These are phyloP conservation scores for Leccinum fuscescens DNA, from an alignment of 1,284 basidiomycete genomes.

Conservation along the genomic window DNA sequence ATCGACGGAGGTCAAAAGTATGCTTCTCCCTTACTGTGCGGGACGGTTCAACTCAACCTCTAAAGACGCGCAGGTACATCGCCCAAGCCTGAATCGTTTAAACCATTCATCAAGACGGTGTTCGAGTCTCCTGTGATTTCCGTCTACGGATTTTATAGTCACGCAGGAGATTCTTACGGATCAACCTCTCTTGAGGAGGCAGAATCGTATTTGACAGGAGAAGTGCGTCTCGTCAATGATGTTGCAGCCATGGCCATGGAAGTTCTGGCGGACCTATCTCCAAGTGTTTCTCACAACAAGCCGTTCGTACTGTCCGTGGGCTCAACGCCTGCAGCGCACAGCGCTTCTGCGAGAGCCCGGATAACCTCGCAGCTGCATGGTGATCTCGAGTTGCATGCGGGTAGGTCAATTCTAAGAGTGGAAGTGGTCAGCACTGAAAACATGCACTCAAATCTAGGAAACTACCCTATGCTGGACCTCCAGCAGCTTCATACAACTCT, in stretches of 20 bases:
- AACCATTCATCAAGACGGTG: constrained; percentile 51
- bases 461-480: constrained; percentile 82
- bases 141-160: constrained; percentile 83
- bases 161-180: constrained; percentile 75
- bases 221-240: constrained; percentile 69
- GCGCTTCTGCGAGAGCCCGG: constrained; percentile 55
- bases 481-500: constrained; percentile 79
- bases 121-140: constrained; percentile 54
- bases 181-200: constrained; percentile 67
- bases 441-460: constrained; percentile 44
- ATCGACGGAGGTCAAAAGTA: constrained; percentile 78
- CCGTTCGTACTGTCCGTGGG: constrained; percentile 77
- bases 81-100: constrained; percentile 54
- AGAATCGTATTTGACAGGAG: constrained; percentile 62
- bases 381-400: constrained; percentile 73
- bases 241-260: constrained; percentile 61
- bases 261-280: constrained; percentile 40
- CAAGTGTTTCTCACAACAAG: constrained; percentile 33
- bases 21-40: constrained; percentile 27
- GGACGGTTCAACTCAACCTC: constrained; percentile 5
- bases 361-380: constrained; percentile 56
- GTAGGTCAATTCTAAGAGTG: constrained; percentile 33
- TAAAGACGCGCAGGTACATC: constrained; percentile 78
- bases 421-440: constrained; percentile 6
- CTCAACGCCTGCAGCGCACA: constrained; percentile 84